Evolutionary conservation across 23 red algal species (phyloP).

Genomic region (Gracilaria vermiculophylla): DNA sequence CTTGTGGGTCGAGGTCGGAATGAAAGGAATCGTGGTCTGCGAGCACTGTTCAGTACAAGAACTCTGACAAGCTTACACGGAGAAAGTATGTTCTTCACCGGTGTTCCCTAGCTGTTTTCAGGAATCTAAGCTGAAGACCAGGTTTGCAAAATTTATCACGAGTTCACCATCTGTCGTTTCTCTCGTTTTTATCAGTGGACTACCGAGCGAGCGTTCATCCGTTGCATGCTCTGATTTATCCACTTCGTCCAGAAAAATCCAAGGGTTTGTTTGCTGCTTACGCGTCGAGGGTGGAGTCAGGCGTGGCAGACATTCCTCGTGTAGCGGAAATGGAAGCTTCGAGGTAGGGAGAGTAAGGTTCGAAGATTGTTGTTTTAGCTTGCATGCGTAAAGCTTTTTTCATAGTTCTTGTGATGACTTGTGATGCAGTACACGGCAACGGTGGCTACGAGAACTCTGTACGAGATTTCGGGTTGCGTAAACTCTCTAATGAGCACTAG

Average conservation of each 20-base stretch:
- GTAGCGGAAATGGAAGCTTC: no score
- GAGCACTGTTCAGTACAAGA: not conserved
- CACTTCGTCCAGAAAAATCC: constrained; percentile 61
- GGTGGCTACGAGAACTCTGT: no score
- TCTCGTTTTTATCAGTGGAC: constrained; percentile 19
- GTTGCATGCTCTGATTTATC: constrained; percentile 84
- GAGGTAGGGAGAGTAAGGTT: no score
- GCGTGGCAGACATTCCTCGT: constrained; percentile 49
- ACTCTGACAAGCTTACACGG: not conserved
- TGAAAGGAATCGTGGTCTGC: not conserved
- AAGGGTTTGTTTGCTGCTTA: constrained; percentile 63
- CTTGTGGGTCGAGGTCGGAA: constrained; percentile 54
- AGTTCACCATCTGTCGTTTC: constrained; percentile 35
- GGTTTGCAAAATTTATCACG: constrained; percentile 36
- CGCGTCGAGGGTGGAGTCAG: constrained; percentile 60
- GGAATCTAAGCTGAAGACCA: constrained; percentile 8
- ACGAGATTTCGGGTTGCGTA: no score
- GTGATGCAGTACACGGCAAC: no score
- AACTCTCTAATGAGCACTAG: no score
- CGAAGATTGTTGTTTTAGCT: no score
- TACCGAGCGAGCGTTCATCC: constrained; percentile 79
- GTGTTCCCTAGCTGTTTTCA: constrained; percentile 34
- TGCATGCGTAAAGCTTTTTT: no score
- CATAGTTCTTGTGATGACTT: no score
- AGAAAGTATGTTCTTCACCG: constrained; percentile 42